Conservation (phyloP, 441 rosid species). For the Kokia cookei region DNA sequence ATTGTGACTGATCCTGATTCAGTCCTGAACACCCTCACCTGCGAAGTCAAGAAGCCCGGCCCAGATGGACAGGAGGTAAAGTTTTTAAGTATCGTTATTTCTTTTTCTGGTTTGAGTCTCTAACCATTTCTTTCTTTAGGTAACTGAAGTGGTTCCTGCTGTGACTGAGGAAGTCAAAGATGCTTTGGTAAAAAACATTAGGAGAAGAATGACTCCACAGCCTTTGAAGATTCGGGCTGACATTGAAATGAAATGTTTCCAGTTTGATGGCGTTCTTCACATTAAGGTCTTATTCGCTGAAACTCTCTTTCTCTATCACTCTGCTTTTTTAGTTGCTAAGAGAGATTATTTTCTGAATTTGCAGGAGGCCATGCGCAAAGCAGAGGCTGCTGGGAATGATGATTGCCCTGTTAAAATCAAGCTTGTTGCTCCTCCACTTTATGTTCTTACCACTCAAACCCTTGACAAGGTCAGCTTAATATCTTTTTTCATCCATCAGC, state of each 20-base stretch:
- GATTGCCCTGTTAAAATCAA: conserved; percentile 94
- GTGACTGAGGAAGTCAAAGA: conserved; percentile 87
- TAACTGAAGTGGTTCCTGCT: conserved; percentile 72
- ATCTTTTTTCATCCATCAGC: neutral
- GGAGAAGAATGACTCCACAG: conserved; percentile 97
- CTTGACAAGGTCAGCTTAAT: conserved; percentile 73
- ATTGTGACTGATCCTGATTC: conserved; percentile 89
- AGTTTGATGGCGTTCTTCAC: conserved; percentile 96
- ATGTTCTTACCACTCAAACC: conserved; percentile 94
- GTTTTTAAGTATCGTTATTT: neutral
- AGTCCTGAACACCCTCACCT: conserved; percentile 65
- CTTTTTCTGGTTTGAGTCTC: conserved; percentile 10
- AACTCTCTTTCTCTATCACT: neutral
- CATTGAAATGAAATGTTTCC: conserved; percentile 94
- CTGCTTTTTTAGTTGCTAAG: conserved; percentile 1
- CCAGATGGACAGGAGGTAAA: conserved; percentile 89
- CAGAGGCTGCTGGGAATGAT: conserved; percentile 89
- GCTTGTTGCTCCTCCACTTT: conserved; percentile 93
- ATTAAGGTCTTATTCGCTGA: conserved; percentile 53
- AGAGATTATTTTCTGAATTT: conserved; percentile 13
- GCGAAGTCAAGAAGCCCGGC: conserved; percentile 78
- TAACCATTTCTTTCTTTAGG: conserved; percentile 31
- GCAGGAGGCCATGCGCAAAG: conserved; percentile 90
- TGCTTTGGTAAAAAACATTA: conserved; percentile 73
- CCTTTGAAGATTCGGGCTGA: conserved; percentile 95